Evolutionary conservation across 2,329 filamentous ascomycete species (phyloP).

Genomic region (Sarocladium oryzae): DNA sequence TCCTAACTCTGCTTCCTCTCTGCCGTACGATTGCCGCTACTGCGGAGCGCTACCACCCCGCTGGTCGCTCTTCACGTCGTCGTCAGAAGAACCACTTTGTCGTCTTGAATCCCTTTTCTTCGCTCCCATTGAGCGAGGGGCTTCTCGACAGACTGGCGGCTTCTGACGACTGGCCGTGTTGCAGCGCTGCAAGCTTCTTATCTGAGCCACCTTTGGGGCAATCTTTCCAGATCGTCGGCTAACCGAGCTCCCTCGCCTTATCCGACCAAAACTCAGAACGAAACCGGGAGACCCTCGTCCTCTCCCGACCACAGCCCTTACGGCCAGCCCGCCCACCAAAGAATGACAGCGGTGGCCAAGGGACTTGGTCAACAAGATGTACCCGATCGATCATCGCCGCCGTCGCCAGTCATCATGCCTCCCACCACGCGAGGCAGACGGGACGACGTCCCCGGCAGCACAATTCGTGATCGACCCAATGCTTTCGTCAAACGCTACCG

Average conservation of each 20-base stretch:
- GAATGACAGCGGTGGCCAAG: slow-evolving; percentile 31
- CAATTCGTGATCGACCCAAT: slow-evolving; percentile 26
- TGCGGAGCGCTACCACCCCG: slow-evolving; percentile 5
- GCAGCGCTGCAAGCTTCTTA: slow-evolving; percentile 16
- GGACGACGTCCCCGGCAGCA: slow-evolving; percentile 9
- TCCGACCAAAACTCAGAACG: not conserved
- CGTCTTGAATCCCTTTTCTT: slow-evolving; percentile 7
- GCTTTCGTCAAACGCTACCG: slow-evolving; percentile 65
- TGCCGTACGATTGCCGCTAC: slow-evolving; percentile 5
- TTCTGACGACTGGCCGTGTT: slow-evolving; percentile 28
- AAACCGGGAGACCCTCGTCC: not conserved
- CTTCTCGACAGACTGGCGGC: slow-evolving; percentile 32
- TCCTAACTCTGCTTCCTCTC: not conserved
- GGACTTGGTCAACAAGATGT: slow-evolving; percentile 32
- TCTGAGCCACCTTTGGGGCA: slow-evolving; percentile 20
- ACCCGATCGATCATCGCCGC: slow-evolving; percentile 22
- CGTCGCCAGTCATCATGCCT: slow-evolving; percentile 23
- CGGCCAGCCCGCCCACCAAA: slow-evolving; percentile 11
- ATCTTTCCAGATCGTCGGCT: not conserved
- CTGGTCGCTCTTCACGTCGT: slow-evolving; percentile 9
- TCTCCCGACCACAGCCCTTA: not conserved
- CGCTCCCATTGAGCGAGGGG: slow-evolving; percentile 8
- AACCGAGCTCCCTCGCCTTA: not conserved
- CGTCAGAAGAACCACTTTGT: slow-evolving; percentile 9
- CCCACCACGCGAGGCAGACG: slow-evolving; percentile 21